Conservation (phyloP, 495 filamentous ascomycete genomes). For the Lophium mytilinum region DNA sequence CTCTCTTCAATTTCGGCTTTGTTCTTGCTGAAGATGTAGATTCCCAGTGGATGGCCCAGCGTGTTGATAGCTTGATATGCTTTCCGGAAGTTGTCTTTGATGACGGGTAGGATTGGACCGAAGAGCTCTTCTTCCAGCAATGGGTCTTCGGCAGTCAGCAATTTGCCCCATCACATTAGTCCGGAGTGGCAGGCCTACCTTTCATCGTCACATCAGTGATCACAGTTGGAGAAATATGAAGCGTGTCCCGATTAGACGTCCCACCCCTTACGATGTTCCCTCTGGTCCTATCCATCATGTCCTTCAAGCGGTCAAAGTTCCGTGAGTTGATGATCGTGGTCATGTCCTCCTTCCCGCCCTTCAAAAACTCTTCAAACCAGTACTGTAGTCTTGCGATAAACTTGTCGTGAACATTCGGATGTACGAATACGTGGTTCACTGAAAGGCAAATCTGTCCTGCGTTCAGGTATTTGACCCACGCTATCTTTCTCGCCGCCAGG, state of each 20-base stretch:
- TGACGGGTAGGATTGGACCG: conserved; percentile 2
- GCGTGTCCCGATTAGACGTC: not conserved
- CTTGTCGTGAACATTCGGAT: conserved; percentile 6
- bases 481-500: conserved; percentile 14
- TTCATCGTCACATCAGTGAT: not conserved
- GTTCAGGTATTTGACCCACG: conserved; percentile 14
- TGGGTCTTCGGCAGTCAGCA: not conserved
- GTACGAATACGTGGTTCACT: conserved; percentile 17
- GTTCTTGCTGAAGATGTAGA: conserved; percentile 3
- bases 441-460: conserved; percentile 21
- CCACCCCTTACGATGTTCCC: not conserved
- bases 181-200: not conserved
- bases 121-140: conserved; percentile 8
- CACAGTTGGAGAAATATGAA: not conserved
- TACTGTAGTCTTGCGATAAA: not conserved
- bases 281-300: not conserved
- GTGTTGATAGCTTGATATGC: not conserved
- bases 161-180: not conserved
- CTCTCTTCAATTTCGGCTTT: not conserved
- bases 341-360: not conserved
- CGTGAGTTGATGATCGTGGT: conserved; percentile 10
- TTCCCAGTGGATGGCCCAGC: not conserved
- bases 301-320: conserved; percentile 6
- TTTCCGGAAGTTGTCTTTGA: not conserved
- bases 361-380: not conserved